These are phyloP conservation scores for Leishmania martiniquensis DNA, from an alignment of 208 protist genomes.

Conservation along the genomic window DNA sequence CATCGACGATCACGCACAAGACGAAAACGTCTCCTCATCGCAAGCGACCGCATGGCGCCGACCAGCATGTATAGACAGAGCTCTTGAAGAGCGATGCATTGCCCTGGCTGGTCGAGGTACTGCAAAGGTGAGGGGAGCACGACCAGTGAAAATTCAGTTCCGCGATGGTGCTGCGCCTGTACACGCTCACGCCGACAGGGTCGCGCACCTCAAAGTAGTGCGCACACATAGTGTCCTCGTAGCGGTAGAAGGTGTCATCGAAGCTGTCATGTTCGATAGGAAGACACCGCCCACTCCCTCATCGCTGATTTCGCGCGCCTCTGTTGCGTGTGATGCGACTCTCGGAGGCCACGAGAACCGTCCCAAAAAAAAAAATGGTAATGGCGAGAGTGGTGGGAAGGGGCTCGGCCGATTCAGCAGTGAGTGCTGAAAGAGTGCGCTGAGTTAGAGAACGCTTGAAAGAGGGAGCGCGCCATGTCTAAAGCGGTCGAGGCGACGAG, in stretches of 20 bases:
- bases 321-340: too few relatives aligned
- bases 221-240: constrained; percentile 33
- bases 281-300: constrained; percentile 27
- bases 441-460: not conserved
- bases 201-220: constrained; percentile 66
- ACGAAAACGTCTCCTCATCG: constrained; percentile 58
- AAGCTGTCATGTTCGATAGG: constrained; percentile 30
- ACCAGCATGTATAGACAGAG: constrained; percentile 55
- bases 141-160: constrained; percentile 63
- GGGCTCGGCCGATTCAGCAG: constrained; percentile 11
- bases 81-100: constrained; percentile 57
- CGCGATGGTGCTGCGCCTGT: constrained; percentile 46
- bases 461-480: not conserved
- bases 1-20: constrained; percentile 55
- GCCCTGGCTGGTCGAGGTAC: constrained; percentile 34
- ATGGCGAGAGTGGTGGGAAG: constrained; percentile 38
- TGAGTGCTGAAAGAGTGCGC: not conserved
- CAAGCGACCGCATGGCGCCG: constrained; percentile 54
- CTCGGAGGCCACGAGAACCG: too few relatives aligned
- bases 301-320: constrained; percentile 34
- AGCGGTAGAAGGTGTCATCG: constrained; percentile 50
- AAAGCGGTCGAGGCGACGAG: not conserved
- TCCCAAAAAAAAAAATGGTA: constrained; percentile 47
- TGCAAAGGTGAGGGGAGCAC: constrained; percentile 62
- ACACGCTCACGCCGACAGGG: constrained; percentile 40